Evolutionary conservation across 2,329 filamentous ascomycete species (phyloP), one percentile per base, ranked within the genome.

Genomic region (Verticillium nonalfalfae): DNA sequence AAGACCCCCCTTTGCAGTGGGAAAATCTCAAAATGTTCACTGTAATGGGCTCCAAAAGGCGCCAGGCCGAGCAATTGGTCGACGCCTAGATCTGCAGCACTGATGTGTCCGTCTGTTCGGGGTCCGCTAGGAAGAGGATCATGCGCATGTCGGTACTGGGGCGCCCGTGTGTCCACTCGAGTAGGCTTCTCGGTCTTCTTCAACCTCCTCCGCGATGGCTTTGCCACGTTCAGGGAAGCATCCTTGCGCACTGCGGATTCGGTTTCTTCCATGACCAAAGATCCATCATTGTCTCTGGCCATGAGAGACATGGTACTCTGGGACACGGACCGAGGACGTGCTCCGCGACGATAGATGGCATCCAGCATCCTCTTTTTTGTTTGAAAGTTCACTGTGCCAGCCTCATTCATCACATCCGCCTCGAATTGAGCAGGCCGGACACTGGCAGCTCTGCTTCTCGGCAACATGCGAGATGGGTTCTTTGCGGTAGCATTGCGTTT

Each of bases 21-120:
- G 59, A 87, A 86, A 4, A 85, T 71, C 56, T 88, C 85, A 64
- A 89, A 89, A 67, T 89, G 81, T 38, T 82, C 79, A 0, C 85
- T 83, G 68, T 88, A 89, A 31, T 79, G 77, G 1, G 83, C 85
- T 1, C 86, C 86, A 68, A 85, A 87, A 0, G 84, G 83, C 0
- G 82, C 84, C 7, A 89, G 73, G 1, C 85, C 84, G 11, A 62
- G 57, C 15, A 65, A 58, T 40, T 65, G 59, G 5, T 26, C 45
- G 5, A 59, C 57, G 35, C 35, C 33, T 11, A 33, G 35, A 5
- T n/a, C 9, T 7, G 54, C 35, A 26, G 68, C 65, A 5, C 50
- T 45, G 13, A 62, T 63, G 55, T 57, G 52, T 3, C 60, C 34
- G 26, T 67, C 67, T 6, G 60, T 52, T 1, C 59, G 56, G 14